Evolutionary conservation across 441 rosid species (phyloP).

Genomic region (Pelargonium myrrhifolium): DNA sequence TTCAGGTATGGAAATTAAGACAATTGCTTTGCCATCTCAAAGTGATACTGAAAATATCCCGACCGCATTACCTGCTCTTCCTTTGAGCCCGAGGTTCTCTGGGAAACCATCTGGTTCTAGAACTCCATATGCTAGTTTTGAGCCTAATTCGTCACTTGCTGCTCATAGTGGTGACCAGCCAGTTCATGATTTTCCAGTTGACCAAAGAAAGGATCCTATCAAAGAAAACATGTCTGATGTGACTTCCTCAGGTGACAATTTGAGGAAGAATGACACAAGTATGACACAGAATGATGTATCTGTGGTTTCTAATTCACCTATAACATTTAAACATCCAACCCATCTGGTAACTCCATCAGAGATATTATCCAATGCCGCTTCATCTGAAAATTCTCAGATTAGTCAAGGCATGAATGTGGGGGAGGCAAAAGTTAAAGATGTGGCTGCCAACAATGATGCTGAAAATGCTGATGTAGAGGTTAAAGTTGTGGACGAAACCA

Average conservation of each 20-base stretch:
- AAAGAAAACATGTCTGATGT: constrained; percentile 31
- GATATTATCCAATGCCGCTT: constrained; percentile 36
- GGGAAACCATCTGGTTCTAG: constrained; percentile 46
- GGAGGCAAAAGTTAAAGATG: constrained; percentile 32
- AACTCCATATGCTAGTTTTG: constrained; percentile 29
- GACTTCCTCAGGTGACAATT: constrained; percentile 29
- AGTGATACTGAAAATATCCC: constrained; percentile 31
- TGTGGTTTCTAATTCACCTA: constrained; percentile 30
- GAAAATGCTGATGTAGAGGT: constrained; percentile 35
- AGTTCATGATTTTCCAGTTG: constrained; percentile 23
- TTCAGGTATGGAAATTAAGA: constrained; percentile 33
- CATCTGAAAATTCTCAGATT: constrained; percentile 32
- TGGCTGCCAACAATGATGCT: constrained; percentile 26
- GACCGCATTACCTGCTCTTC: constrained; percentile 35
- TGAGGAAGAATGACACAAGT: constrained; percentile 30
- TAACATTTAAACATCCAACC: constrained; percentile 39
- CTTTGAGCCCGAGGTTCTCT: constrained; percentile 52
- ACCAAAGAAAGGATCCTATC: constrained; percentile 19
- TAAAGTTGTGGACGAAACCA: constrained; percentile 37
- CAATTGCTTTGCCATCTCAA: constrained; percentile 29
- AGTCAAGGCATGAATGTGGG: constrained; percentile 27
- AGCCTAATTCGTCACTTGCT: constrained; percentile 25
- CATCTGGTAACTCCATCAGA: constrained; percentile 51
- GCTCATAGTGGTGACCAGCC: constrained; percentile 38
- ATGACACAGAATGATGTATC: constrained; percentile 23